These are phyloP conservation scores for Debaryomycetaceae sp. DNA, from an alignment of 1,139 yeast genomes.

Conservation along the genomic window DNA sequence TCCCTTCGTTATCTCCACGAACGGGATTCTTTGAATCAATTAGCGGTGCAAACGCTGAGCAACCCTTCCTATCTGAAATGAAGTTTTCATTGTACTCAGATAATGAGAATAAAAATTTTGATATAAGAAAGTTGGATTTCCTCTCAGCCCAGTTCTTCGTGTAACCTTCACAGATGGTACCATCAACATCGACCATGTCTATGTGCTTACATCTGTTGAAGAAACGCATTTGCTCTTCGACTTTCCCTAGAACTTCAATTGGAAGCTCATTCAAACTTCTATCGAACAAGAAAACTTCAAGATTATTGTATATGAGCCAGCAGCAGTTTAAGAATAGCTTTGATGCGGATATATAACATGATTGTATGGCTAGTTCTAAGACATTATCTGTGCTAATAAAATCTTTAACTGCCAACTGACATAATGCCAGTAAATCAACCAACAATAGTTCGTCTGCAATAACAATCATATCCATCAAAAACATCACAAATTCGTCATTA, in stretches of 20 bases:
- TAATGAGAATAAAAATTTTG: constrained; percentile 30
- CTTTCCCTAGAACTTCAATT: constrained; percentile 19
- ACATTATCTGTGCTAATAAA: constrained; percentile 64
- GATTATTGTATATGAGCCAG: constrained; percentile 66
- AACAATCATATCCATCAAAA: constrained; percentile 57
- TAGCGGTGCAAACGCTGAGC: constrained; percentile 43
- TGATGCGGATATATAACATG: constrained; percentile 49
- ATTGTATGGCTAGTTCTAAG: constrained; percentile 50
- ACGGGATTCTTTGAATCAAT: constrained; percentile 36
- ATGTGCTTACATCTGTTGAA: constrained; percentile 27
- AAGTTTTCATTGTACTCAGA: constrained; percentile 46
- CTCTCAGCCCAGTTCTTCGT: constrained; percentile 18
- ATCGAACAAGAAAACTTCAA: constrained; percentile 62
- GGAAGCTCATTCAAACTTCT: constrained; percentile 27
- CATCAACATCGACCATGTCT: constrained; percentile 18
- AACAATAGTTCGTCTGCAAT: constrained; percentile 64
- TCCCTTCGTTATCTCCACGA: constrained; percentile 11
- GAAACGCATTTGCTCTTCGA: constrained; percentile 27
- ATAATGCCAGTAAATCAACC: constrained; percentile 53
- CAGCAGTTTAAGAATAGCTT: constrained; percentile 60
- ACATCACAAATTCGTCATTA: constrained; percentile 48
- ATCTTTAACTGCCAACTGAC: constrained; percentile 62
- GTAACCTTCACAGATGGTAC: constrained; percentile 11
- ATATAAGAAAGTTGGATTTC: constrained; percentile 21
- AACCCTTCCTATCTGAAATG: constrained; percentile 44